Evolutionary conservation across 1,139 yeast species (phyloP).

Genomic region (Saccharomyces uvarum): DNA sequence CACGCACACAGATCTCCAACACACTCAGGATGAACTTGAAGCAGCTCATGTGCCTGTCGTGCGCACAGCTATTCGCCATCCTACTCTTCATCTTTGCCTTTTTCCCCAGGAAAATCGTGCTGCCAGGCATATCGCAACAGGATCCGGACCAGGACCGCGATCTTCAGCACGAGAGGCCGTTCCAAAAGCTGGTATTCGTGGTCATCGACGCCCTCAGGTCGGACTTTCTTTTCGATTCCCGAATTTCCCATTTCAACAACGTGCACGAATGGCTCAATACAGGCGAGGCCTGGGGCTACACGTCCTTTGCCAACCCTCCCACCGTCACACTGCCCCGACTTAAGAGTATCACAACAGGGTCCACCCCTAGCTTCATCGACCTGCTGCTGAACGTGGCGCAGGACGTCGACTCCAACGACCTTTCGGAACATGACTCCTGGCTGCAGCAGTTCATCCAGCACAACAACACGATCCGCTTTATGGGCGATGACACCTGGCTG

Average conservation of each 20-base stretch:
- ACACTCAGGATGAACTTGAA: not conserved
- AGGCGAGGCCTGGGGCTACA: constrained; percentile 75
- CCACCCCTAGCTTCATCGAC: constrained; percentile 71
- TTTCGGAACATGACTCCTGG: constrained; percentile 83
- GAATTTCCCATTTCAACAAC: constrained; percentile 50
- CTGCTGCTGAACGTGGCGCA: constrained; percentile 93
- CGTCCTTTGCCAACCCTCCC: constrained; percentile 85
- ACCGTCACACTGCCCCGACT: constrained; percentile 75
- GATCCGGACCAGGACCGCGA: not conserved
- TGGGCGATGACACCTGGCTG: constrained; percentile 97
- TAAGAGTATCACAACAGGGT: constrained; percentile 75
- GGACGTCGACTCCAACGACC: constrained; percentile 71
- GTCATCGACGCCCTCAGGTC: constrained; percentile 90
- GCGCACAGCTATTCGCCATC: constrained; percentile 3
- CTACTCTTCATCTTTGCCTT: constrained; percentile 4
- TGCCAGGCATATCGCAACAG: constrained; percentile 2
- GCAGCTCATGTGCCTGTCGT: not conserved
- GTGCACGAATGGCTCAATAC: constrained; percentile 58
- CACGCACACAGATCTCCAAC: not conserved
- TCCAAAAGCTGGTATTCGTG: constrained; percentile 65
- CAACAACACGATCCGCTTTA: constrained; percentile 58
- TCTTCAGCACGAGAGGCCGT: constrained; percentile 36
- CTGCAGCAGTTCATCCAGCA: constrained; percentile 49
- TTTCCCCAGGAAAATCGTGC: constrained; percentile 5
- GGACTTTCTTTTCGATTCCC: constrained; percentile 68